Evolutionary conservation across 768 basidiomycete genomes (phyloP), one percentile per base, ranked within the genome.

Genomic region (Collybiopsis confluens): DNA sequence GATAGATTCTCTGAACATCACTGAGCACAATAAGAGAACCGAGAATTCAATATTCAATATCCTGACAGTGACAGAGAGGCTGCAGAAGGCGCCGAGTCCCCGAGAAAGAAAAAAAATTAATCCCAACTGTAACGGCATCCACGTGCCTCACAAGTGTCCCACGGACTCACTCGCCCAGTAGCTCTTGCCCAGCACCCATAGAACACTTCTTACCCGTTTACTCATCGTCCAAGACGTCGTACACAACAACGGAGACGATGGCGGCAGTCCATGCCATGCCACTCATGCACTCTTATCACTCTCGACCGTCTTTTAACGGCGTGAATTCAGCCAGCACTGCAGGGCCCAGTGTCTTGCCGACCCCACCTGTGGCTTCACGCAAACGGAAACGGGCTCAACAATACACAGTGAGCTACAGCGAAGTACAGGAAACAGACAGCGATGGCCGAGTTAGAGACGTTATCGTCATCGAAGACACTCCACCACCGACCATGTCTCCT

Each of bases 391-490:
- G 89, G 66, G 78, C 85, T 27, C 85, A 86, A 62, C 86, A 89
- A 62, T 88, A 80, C 68, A 86, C 85, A 21, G 86, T 92, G 69
- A 86, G 81, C 74, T 92, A 91, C 75, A 90, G 86, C 65, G 90
- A 92, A 67, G 88, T 91, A 37, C 85, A 92, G 62, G 91, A 93
- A 72, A 79, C 92, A 66, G 91, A 93, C 71, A 78, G 75, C 61
- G 75, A 86, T 45, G 91, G 91, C 56, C 75, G 78, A 60, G 75
- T 91, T 36, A 75, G 91, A 50, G 91, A 93, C 68, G 88, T 93
- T 66, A 93, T 94, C 70, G 86, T 94, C 62, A 92, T 94, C 68
- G 92, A 94, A 62, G 92, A 94, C 73, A 92, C 92, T 41, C 91
- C 91, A 35, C 90, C 90, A 40, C 81, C 85, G 52, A 90, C 90